These are phyloP conservation scores for Colletotrichum higginsianum DNA, from an alignment of 2,329 filamentous ascomycete species.

Conservation along the genomic window DNA sequence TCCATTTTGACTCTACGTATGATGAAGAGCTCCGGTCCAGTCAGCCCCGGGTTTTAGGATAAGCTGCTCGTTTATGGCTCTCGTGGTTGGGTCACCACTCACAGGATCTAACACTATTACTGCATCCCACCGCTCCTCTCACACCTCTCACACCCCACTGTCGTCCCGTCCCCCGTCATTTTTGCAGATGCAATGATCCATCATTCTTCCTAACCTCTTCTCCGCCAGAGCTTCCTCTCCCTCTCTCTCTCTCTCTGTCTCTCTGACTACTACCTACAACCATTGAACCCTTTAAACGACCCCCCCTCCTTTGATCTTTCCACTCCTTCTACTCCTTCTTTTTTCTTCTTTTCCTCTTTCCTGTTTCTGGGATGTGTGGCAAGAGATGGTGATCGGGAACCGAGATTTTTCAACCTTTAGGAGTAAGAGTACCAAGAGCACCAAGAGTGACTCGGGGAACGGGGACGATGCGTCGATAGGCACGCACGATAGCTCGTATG, in stretches of 20 bases:
- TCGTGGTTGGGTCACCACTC: constrained; percentile 7
- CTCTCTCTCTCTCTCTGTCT: no score
- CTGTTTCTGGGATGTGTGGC: constrained; percentile 40
- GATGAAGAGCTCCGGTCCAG: not conserved
- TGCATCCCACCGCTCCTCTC: constrained; percentile 33
- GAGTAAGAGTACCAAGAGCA: constrained; percentile 43
- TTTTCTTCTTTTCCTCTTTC: constrained; percentile 16
- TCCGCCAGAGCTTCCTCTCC: constrained; percentile 28
- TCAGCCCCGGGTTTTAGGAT: constrained; percentile 16
- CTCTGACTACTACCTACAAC: not conserved
- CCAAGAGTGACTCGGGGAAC: constrained; percentile 42
- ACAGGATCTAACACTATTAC: not conserved
- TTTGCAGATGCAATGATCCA: constrained; percentile 28
- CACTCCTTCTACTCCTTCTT: constrained; percentile 10
- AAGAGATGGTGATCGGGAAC: constrained; percentile 43
- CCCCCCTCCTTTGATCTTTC: constrained; percentile 7
- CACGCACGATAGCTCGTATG: constrained; percentile 41
- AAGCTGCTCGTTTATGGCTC: not conserved
- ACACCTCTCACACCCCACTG: constrained; percentile 15
- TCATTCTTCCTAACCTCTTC: constrained; percentile 24
- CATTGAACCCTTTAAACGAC: constrained; percentile 26
- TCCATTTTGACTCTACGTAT: not conserved
- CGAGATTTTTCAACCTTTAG: constrained; percentile 39
- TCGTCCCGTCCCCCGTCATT: constrained; percentile 1
- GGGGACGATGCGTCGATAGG: constrained; percentile 42